Conservation (phyloP, 768 basidiomycete genomes). For the Epithele typhae region DNA sequence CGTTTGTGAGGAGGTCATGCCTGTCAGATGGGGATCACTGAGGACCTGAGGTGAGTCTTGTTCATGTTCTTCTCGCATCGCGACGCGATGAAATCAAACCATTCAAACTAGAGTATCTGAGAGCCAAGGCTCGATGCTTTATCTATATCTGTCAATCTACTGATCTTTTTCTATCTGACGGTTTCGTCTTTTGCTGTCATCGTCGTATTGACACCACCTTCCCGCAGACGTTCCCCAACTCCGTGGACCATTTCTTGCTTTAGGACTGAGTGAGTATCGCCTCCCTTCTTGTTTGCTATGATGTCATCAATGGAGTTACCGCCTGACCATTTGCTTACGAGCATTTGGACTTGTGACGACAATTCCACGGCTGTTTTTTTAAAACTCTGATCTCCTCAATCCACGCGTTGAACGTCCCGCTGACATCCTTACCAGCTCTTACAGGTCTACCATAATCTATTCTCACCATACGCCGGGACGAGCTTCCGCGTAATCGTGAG, state of each 20-base stretch:
- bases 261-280: constrained; percentile 38
- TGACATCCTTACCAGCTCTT: too few relatives aligned
- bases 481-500: too few relatives aligned
- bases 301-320: constrained; percentile 82
- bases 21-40: too few relatives aligned
- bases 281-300: constrained; percentile 27
- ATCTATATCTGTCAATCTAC: constrained; percentile 57
- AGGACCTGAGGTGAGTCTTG: too few relatives aligned
- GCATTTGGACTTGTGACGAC: constrained; percentile 53
- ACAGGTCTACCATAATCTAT: too few relatives aligned
- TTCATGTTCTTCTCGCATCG: constrained; percentile 8
- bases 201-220: too few relatives aligned
- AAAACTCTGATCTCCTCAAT: constrained; percentile 46
- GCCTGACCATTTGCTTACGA: constrained; percentile 53
- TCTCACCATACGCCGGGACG: too few relatives aligned
- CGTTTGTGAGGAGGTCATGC: too few relatives aligned
- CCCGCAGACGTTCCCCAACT: too few relatives aligned
- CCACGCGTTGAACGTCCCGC: too few relatives aligned
- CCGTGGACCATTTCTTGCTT: too few relatives aligned
- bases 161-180: constrained; percentile 37
- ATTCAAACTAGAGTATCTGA: constrained; percentile 97
- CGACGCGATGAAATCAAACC: constrained; percentile 51
- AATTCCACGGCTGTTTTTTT: constrained; percentile 80
- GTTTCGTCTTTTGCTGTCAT: too few relatives aligned
- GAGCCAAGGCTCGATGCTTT: constrained; percentile 70